A percentile compares a stretch with the other conserved stretches of the same genome.
phyloP scores from a whole-genome alignment of 1,284 basidiomycete species.

The Neotropicomus parvogracilis region DNA sequence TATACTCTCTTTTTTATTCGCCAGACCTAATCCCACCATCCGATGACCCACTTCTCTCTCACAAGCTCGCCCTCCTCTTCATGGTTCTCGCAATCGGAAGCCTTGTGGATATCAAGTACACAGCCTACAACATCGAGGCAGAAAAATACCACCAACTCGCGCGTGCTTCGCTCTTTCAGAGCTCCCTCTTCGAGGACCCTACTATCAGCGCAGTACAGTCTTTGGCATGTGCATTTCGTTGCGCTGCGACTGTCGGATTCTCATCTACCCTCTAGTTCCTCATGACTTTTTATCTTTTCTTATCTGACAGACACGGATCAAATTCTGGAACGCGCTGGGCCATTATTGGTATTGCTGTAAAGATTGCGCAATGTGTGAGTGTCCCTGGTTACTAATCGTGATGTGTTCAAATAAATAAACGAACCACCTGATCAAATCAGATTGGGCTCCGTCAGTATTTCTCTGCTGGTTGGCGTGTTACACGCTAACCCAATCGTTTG shows the following conservation, averaged over 20 bases:
- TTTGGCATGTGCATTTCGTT: slow-evolving; percentile 45
- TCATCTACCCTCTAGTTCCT: slow-evolving; percentile 48
- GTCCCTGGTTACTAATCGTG: slow-evolving; percentile 12
- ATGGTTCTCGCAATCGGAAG: slow-evolving; percentile 73
- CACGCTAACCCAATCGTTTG: slow-evolving; percentile 16
- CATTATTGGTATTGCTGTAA: slow-evolving; percentile 74
- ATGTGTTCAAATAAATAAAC: slow-evolving; percentile 5
- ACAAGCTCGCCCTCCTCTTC: slow-evolving; percentile 68
- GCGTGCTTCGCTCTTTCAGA: slow-evolving; percentile 67
- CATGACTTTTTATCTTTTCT: slow-evolving; percentile 75
- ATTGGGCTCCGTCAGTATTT: slow-evolving; percentile 67
- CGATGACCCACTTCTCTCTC: slow-evolving; percentile 58
- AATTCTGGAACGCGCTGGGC: slow-evolving; percentile 72
- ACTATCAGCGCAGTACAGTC: slow-evolving; percentile 70
- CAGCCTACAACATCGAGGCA: slow-evolving; percentile 69
- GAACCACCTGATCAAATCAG: slow-evolving; percentile 36
- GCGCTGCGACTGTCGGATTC: slow-evolving; percentile 3
- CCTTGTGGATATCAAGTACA: slow-evolving; percentile 60
- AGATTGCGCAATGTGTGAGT: slow-evolving; percentile 73
- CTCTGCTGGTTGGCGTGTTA: slow-evolving; percentile 6
- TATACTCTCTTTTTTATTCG: slow-evolving; percentile 62
- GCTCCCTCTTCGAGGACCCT: slow-evolving; percentile 69
- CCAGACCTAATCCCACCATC: slow-evolving; percentile 42
- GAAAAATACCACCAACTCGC: slow-evolving; percentile 77
- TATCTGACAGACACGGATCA: slow-evolving; percentile 69